Percentiles rank a stretch among this genome's conserved stretches.
These are phyloP conservation scores for Aspergillus texensis DNA, from an alignment of 2,329 filamentous ascomycete genomes.

Conservation along the genomic window DNA sequence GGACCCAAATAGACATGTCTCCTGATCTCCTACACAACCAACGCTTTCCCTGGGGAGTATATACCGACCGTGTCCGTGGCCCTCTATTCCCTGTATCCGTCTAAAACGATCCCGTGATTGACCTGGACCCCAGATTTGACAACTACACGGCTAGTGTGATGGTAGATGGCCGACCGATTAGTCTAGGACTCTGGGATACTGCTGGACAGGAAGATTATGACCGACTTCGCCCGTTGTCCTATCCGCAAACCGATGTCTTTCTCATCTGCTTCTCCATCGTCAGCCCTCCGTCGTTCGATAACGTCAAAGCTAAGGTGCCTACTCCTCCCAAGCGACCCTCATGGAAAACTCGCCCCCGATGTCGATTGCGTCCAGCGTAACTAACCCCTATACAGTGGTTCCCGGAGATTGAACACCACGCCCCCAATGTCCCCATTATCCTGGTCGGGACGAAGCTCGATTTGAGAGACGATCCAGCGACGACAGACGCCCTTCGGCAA, in stretches of 20 bases:
- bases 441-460: constrained; percentile 97
- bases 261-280: constrained; percentile 98
- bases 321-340: background rate
- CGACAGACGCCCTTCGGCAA: constrained; percentile 77
- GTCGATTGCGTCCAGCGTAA: background rate
- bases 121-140: constrained; percentile 70
- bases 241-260: constrained; percentile 98
- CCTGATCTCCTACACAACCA: constrained; percentile 98
- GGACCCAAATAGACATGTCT: constrained; percentile 77
- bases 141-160: constrained; percentile 99
- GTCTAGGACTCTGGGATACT: constrained; percentile 96
- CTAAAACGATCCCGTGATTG: constrained; percentile 20
- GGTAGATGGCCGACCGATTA: constrained; percentile 98
- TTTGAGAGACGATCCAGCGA: constrained; percentile 83
- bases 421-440: constrained; percentile 92
- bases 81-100: constrained; percentile 19
- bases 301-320: constrained; percentile 94
- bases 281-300: constrained; percentile 96
- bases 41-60: constrained; percentile 99
- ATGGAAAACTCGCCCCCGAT: too few relatives aligned
- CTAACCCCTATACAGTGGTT: constrained; percentile 69
- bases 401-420: constrained; percentile 96
- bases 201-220: constrained; percentile 99
- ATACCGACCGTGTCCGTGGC: constrained; percentile 79
- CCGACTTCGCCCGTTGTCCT: constrained; percentile 88